Conservation (phyloP, 2,329 filamentous ascomycete genomes). For the Ascosphaera apis region DNA sequence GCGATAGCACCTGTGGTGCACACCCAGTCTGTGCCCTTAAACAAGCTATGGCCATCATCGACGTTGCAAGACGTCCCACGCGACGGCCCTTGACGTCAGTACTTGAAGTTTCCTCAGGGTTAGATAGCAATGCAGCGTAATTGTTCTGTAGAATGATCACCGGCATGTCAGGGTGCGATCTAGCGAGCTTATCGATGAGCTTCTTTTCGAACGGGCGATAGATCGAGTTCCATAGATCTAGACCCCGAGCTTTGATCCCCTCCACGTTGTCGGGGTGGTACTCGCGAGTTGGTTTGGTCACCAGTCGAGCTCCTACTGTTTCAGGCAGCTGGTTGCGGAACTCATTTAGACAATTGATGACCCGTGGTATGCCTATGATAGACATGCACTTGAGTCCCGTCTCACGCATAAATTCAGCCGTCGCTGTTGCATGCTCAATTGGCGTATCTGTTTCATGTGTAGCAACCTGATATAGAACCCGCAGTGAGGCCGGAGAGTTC, state of each 20-base stretch:
- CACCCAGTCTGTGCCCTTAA: slow-evolving; percentile 59
- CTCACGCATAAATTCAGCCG: too few species aligned
- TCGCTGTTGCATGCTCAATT: too few species aligned
- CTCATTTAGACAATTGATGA: slow-evolving; percentile 58
- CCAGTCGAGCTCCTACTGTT: slow-evolving; percentile 30
- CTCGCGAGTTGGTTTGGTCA: slow-evolving; percentile 31
- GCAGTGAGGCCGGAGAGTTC: too few species aligned
- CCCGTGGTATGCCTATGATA: slow-evolving; percentile 44
- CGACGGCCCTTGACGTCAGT: too few species aligned
- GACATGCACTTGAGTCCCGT: slow-evolving; percentile 25
- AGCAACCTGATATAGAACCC: too few species aligned
- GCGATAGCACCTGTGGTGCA: too few species aligned
- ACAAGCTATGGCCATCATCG: slow-evolving; percentile 49
- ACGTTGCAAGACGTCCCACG: slow-evolving; percentile 49
- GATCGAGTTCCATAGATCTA: slow-evolving; percentile 48
- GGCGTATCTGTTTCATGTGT: too few species aligned
- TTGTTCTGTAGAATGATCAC: slow-evolving; percentile 55
- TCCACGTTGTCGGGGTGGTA: slow-evolving; percentile 31
- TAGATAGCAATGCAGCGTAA: slow-evolving; percentile 50
- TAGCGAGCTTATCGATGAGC: slow-evolving; percentile 44
- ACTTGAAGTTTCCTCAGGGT: too few species aligned
- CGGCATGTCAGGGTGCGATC: slow-evolving; percentile 60
- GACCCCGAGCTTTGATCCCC: slow-evolving; percentile 33
- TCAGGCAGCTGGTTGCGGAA: slow-evolving; percentile 41
- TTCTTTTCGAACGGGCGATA: slow-evolving; percentile 55